Conservation (phyloP, 208 protist genomes). For the Trypanosoma mega region DNA sequence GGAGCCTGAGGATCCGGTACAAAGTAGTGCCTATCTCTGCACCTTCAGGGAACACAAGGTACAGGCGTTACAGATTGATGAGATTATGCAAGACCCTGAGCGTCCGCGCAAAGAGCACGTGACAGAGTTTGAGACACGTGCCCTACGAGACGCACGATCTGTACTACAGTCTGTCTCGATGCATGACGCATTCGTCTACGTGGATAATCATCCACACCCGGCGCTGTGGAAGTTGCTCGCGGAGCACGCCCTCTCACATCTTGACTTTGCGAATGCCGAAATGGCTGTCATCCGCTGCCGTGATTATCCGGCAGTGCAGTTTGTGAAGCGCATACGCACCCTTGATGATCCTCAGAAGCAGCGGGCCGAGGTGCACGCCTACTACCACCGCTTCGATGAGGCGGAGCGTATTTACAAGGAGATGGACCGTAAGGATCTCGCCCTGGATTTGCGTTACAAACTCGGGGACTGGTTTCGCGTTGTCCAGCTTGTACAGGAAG, state of each 20-base stretch:
- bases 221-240: slow-evolving; percentile 95
- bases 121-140: slow-evolving; percentile 86
- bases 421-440: slow-evolving; percentile 96
- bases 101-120: slow-evolving; percentile 83
- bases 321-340: slow-evolving; percentile 92
- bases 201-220: slow-evolving; percentile 87
- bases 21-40: slow-evolving; percentile 90
- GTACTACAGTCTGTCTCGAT: slow-evolving; percentile 56
- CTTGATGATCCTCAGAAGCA: slow-evolving; percentile 95
- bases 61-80: slow-evolving; percentile 90
- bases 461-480: slow-evolving; percentile 96
- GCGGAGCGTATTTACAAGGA: slow-evolving; percentile 95
- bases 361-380: slow-evolving; percentile 94
- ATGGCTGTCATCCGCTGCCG: slow-evolving; percentile 93
- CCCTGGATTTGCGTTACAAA: slow-evolving; percentile 89
- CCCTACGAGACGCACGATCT: slow-evolving; percentile 85
- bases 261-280: slow-evolving; percentile 90
- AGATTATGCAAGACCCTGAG: slow-evolving; percentile 93
- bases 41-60: slow-evolving; percentile 92
- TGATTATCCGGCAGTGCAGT: slow-evolving; percentile 96
- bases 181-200: slow-evolving; percentile 91
- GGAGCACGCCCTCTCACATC: slow-evolving; percentile 85
- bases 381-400: slow-evolving; percentile 95
- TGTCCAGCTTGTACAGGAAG: slow-evolving; percentile 91
- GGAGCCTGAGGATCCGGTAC: slow-evolving; percentile 90